Evolutionary conservation across 2,329 filamentous ascomycete genomes (phyloP), one percentile per base, ranked within the genome.

Genomic region (Dactylellina haptotyla): DNA sequence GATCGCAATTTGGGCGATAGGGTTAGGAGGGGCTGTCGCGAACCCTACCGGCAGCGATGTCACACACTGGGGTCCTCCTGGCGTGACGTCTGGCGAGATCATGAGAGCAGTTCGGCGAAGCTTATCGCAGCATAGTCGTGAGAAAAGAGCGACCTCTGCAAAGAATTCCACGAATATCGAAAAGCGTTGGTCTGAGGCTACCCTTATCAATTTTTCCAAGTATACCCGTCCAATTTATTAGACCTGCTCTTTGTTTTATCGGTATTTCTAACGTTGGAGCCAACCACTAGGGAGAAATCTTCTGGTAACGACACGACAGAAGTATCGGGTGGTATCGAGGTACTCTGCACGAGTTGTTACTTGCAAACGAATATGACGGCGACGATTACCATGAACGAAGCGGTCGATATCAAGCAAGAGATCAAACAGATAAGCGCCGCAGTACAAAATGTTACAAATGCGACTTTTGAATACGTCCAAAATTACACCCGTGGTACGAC

Each of bases 301-400:
- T 59, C 26, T 10, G 39, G 75, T 14, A 73, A 77, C 0, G 67
- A 65, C 1, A 78, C 78, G 4, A 59, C 77, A 9, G 64, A 77
- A 4, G 30, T 78, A 3, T 25, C 34, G 12, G 76, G 74, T 20
- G 72, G 77, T 2, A 76, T 84, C n/a, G 79, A 83, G 50, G 80
- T 85, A 25, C 79, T 80, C 9, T 86, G 84, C 76, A 80, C 79
- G 1, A 83, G 79, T 4, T 86, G 85, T 76, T 86, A 86, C 76
- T 78, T 86, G 62, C 84, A 83, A 61, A 84, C 84, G 48, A 77
- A 75, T 4, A 83, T 83, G 9, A 82, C 78, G 9, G 82, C 82
- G 0, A 77, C 81, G 16, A 78, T 86, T 26, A 81, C 78, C 0
- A 79, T 85, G 8, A 79, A 80, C 3, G 80, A 80, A 8, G 77